These are phyloP conservation scores for Torulaspora indica DNA, from an alignment of 805 yeast genomes.

Conservation along the genomic window DNA sequence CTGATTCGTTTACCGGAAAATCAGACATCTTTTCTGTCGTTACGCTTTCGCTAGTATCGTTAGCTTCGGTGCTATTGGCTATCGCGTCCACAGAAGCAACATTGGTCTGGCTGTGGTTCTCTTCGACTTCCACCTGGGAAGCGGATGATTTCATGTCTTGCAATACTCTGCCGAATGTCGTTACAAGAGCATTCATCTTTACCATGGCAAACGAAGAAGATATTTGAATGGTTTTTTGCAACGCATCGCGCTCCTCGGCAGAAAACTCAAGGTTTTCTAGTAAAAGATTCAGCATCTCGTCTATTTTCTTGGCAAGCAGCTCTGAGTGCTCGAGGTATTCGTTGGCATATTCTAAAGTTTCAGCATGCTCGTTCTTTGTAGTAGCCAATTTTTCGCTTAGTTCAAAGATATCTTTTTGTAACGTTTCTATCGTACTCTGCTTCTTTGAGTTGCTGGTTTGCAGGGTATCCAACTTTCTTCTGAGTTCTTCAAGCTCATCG, in stretches of 20 bases:
- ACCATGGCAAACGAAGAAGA: constrained; percentile 28
- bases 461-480: constrained; percentile 7
- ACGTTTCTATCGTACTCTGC: constrained; percentile 18
- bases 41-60: neutral
- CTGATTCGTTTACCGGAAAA: constrained; percentile 10
- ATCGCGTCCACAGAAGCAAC: constrained; percentile 6
- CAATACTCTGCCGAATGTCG: constrained; percentile 18
- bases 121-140: neutral
- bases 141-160: constrained; percentile 7
- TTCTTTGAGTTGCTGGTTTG: constrained; percentile 20
- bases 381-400: constrained; percentile 28
- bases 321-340: constrained; percentile 32
- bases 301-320: constrained; percentile 21
- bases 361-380: constrained; percentile 25
- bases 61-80: constrained; percentile 24
- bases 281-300: constrained; percentile 19
- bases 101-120: neutral
- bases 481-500: constrained; percentile 22
- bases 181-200: constrained; percentile 28
- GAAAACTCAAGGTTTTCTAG: constrained; percentile 18
- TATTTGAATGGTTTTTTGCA: constrained; percentile 22
- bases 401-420: constrained; percentile 25
- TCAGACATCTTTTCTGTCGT: neutral
- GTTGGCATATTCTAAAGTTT: constrained; percentile 29
- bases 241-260: constrained; percentile 18